Base-by-base conservation (phyloP, 2,329 filamentous ascomycete species). In the Chalara sp. region DNA sequence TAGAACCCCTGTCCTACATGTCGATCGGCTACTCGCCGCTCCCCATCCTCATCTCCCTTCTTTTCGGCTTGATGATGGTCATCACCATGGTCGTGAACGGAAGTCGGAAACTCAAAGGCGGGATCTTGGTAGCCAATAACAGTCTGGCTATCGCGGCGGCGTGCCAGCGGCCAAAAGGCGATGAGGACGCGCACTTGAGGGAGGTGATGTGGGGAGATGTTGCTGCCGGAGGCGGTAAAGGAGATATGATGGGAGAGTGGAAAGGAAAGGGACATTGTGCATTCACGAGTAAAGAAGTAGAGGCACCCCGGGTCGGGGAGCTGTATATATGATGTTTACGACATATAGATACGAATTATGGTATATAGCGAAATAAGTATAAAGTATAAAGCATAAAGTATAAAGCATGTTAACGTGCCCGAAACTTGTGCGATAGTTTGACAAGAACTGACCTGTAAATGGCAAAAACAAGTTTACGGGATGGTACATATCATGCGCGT, bases 31-130 rank as follows among this genome's bases (percentile, higher is more conserved):
- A 21, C 21, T 21, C 21, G 11, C 57, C 57, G 1, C 50, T 61
- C n/a, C 58, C 59, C 0, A 56, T 61, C 12, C 44, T 59, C 7
- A 37, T 57, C n/a, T 44, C 56, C 1, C 39, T 55, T 2, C 30
- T 54, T 2, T 58, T 57, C 47, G 55, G 54, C 1, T 35, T 32
- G 5, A 13, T 13, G 1, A 53, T 58, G 55, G 48, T 58, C n/a
- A 6, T 57, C 1, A 53, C 32, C 1, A 53, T 58, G 51, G 51
- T 42, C 29, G n/a, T n/a, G 40, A 42, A 42, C n/a, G 40, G 40
- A n/a, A 10, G 8, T 3, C 8, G 35, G 35, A 39, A 39, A 3
- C 35, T 39, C 10, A 39, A 39, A 39, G 10, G 10, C 10, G 10
- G n/a, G 10, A n/a, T 39, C n/a, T 3, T n/a, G 35, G 35, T 39